Evolutionary conservation across 345 rosid species (phyloP).

Genomic region (Psidium guajava): DNA sequence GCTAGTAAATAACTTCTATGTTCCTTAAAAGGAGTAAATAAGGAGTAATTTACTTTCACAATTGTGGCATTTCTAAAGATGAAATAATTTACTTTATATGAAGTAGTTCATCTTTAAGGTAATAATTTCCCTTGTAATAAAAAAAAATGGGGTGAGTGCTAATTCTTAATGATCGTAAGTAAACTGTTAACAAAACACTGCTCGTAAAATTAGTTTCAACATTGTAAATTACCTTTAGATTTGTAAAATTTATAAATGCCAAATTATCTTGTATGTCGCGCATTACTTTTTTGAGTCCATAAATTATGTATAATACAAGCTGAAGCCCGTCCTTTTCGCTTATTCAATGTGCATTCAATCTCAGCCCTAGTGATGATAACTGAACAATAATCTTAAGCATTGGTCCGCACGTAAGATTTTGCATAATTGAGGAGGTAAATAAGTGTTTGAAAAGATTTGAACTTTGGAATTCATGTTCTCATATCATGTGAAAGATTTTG

Average conservation of each 20-base stretch:
- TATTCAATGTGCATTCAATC: neutral
- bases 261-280: neutral
- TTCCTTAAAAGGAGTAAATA: neutral
- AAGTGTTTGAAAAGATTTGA: too few species aligned
- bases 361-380: neutral
- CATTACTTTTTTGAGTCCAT: neutral
- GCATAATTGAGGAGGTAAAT: too few species aligned
- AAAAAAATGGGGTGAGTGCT: neutral
- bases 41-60: neutral
- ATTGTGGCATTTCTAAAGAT: neutral
- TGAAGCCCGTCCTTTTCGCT: neutral
- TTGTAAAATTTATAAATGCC: neutral
- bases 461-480: too few species aligned
- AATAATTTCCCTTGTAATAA: neutral
- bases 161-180: neutral
- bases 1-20: neutral
- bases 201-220: neutral
- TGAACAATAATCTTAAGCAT: neutral
- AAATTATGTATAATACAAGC: neutral
- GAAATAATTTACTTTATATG: too few species aligned
- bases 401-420: too few species aligned
- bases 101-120: neutral
- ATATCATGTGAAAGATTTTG: too few species aligned
- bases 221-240: neutral
- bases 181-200: neutral